Conservation (phyloP, 495 filamentous ascomycete species). For the Stereocaulon alpinum region DNA sequence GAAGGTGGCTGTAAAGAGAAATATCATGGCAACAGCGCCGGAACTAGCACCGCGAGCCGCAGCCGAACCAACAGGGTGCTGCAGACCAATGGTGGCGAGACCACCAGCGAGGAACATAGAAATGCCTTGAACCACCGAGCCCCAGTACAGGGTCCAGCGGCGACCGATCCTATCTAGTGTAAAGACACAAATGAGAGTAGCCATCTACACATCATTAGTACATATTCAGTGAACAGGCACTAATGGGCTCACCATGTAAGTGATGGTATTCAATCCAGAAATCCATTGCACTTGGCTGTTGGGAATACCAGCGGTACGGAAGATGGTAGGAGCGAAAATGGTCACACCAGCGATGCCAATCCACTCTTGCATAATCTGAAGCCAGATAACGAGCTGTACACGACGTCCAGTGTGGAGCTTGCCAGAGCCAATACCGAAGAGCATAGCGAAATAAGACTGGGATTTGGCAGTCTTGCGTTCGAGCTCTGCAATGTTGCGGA, state of each 20-base stretch:
- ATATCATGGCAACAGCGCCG: conserved; percentile 57
- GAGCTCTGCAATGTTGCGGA: conserved; percentile 45
- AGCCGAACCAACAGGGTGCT: conserved; percentile 27
- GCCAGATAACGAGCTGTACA: conserved; percentile 60
- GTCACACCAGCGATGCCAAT: conserved; percentile 63
- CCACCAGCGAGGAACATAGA: conserved; percentile 44
- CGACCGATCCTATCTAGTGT: conserved; percentile 49
- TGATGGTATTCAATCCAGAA: conserved; percentile 57
- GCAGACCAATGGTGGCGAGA: conserved; percentile 41
- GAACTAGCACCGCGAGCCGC: conserved; percentile 46
- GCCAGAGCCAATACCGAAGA: conserved; percentile 51
- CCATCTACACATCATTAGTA: conserved; percentile 32
- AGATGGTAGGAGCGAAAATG: conserved; percentile 57
- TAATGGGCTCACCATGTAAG: conserved; percentile 38
- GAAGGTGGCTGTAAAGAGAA: conserved; percentile 58
- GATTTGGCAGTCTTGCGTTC: conserved; percentile 41
- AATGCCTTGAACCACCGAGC: conserved; percentile 43
- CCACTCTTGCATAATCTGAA: conserved; percentile 68
- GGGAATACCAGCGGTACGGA: conserved; percentile 53
- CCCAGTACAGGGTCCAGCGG: conserved; percentile 50
- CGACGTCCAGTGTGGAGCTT: conserved; percentile 55
- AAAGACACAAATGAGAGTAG: conserved; percentile 48
- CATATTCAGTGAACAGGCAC: neutral
- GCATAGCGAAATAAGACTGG: conserved; percentile 51
- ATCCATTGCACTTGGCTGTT: conserved; percentile 55